Evolutionary conservation across 129 eudicot species (phyloP), one percentile per base, ranked within the genome.

Genomic region (Saposhnikovia divaricata): DNA sequence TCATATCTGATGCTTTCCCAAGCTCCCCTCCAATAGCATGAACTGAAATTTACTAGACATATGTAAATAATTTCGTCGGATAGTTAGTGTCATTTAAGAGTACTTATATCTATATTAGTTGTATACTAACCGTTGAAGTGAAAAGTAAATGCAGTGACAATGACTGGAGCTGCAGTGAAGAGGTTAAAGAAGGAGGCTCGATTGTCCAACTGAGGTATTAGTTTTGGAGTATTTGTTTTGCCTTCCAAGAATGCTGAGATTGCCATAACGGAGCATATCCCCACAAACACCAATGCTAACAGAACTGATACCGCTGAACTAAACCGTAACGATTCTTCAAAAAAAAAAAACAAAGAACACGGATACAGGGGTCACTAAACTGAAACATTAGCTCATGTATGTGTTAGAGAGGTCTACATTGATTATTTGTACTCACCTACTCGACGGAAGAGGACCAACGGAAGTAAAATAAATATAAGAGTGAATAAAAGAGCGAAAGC

Each of bases 61-160:
- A 15, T 19, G 0, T 48, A 0, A 44, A 27, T 25, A 9, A 40
- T 21, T 66, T 27, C 0, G 8, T 28, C 23, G 23, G 3, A 59
- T 34, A n/a, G 9, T 28, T n/a, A 9, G 68, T 59, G 25, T 59
- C 12, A 55, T 55, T 21, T 4, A 50, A 4, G 23, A 23, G 13
- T 3, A 39, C 31, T 55, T 9, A 0, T 16, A 18, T 4, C 37
- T 25, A 4, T 25, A 9, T 34, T 4, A 34, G 74, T 9, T 66
- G 45, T 8, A 2, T 5, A 21, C 86, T 85, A 84, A 92, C 98
- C 97, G 38, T 95, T 95, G 84, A 95, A 95, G 79, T 95, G 97
- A 79, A 95, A 95, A n/a, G 98, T 95, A 81, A 95, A 95, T 45
- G 98, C 97, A 14, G 98, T 95, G 15, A 95, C 96, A 18, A 95